These are phyloP conservation scores for Ramalina peruviana DNA, from an alignment of 495 filamentous ascomycete genomes.

Conservation along the genomic window DNA sequence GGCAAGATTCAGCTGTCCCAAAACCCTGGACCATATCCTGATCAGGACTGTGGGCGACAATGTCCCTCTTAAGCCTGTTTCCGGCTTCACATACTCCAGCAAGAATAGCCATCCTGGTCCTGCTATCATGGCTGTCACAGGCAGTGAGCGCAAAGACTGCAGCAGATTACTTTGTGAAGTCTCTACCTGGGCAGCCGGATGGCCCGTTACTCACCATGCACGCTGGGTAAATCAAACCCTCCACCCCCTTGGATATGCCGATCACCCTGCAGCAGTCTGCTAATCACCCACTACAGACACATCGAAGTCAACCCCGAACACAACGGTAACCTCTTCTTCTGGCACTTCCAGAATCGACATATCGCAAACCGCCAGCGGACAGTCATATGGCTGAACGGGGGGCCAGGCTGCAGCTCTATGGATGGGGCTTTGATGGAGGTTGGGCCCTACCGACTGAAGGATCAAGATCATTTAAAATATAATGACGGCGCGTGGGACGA, in stretches of 20 bases:
- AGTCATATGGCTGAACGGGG: conserved; percentile 94
- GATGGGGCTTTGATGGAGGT: conserved; percentile 97
- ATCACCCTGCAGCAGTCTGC: not conserved
- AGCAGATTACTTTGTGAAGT: conserved; percentile 79
- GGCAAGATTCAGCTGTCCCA: too few relatives aligned
- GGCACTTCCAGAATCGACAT: conserved; percentile 90
- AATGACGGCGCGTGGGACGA: conserved; percentile 94
- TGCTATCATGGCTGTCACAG: not conserved
- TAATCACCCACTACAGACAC: conserved; percentile 45
- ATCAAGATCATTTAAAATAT: conserved; percentile 57
- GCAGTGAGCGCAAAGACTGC: conserved; percentile 39
- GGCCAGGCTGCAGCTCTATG: conserved; percentile 91
- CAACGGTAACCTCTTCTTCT: conserved; percentile 95
- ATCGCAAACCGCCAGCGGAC: conserved; percentile 87
- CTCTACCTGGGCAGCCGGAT: conserved; percentile 71
- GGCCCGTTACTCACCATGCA: conserved; percentile 88
- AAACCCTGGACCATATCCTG: too few relatives aligned
- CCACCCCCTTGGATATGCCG: conserved; percentile 1
- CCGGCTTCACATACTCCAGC: too few relatives aligned
- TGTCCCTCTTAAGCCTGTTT: too few relatives aligned
- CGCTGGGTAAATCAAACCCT: conserved; percentile 60
- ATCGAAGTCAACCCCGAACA: conserved; percentile 72
- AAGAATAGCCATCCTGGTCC: not conserved
- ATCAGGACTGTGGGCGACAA: too few relatives aligned
- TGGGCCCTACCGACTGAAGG: conserved; percentile 78